Base-by-base conservation (phyloP, 345 rosid species). In the Cochlearia excelsa region DNA sequence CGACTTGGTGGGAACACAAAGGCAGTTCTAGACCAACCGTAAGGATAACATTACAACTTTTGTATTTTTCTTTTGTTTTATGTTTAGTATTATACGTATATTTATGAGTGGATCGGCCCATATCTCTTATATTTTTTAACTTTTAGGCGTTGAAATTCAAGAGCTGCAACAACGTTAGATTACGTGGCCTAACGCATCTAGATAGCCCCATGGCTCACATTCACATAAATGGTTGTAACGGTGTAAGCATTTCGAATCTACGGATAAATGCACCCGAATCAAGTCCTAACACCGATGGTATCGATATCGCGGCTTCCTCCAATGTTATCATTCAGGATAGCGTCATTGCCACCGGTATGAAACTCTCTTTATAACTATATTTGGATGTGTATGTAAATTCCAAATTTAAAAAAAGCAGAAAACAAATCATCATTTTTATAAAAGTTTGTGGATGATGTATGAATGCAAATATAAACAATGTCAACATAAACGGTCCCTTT, bases 221-320 rank as follows among this genome's bases (percentile, higher is more conserved):
- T 46, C 61, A 71, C 4, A 50, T 77, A 48, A 46, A 63, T 16
- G 42, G 10, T 1, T 66, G 78, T 61, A 62, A 77, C 46, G 67
- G 34, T 43, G 80, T 53, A 9, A 58, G 48, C 11, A 53, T 77
- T 51, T 52, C 73, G 27, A 49, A 16, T 6, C 73, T 77, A 34
- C 51, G 66, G 4, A 62, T 77, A 52, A 73, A 39, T 48, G 77
- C 80, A 8, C 80, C 80, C 0, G 59, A 45, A 33, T 50, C 59
- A 43, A 77, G 80, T 59, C 80, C 80, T 3, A 77, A 77, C 57
- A 77, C 80, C 7, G 80, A 73, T 9, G 75, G 78, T 4, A 77
- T 73, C 44, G 75, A 77, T 8, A 3, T 73, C 9, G 66, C 73
- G 0, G 2, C 10, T 40, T 77, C 78, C 9, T 66, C 71, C 10